Conservation (phyloP, 1,284 basidiomycete genomes). For the Papiliotrema flavescens region DNA sequence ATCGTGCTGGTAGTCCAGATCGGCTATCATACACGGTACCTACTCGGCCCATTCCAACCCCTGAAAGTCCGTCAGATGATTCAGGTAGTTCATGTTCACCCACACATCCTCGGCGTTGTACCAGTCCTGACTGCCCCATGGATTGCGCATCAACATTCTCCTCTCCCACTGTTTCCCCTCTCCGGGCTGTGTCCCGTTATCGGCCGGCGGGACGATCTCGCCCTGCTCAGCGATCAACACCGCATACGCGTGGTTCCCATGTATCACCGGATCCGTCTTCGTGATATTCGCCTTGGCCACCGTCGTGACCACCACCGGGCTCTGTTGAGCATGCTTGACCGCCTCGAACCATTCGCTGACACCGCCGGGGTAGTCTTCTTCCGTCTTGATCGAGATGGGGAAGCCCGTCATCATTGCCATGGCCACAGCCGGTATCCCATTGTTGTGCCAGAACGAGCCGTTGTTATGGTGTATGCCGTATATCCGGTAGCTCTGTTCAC, state of each 20-base stretch:
- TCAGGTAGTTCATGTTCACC: slow-evolving; percentile 14
- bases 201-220: background rate
- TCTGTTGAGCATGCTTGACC: slow-evolving; percentile 6
- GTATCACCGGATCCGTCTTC: slow-evolving; percentile 9
- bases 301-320: slow-evolving; percentile 28
- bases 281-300: slow-evolving; percentile 6
- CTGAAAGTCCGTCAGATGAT: slow-evolving; percentile 11
- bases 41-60: background rate
- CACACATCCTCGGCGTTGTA: slow-evolving; percentile 18
- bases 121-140: slow-evolving; percentile 28
- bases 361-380: slow-evolving; percentile 2
- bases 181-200: background rate
- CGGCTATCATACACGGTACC: too few species aligned
- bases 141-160: slow-evolving; percentile 23
- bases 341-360: slow-evolving; percentile 16
- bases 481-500: background rate
- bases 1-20: too few species aligned
- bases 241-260: slow-evolving; percentile 28
- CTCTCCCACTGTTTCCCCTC: slow-evolving; percentile 9
- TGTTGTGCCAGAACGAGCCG: slow-evolving; percentile 12
- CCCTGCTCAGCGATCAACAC: slow-evolving; percentile 14
- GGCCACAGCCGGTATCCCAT: slow-evolving; percentile 13
- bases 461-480: slow-evolving; percentile 2
- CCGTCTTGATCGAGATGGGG: background rate
- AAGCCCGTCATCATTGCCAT: slow-evolving; percentile 25